A percentile compares a stretch with the other conserved stretches of the same genome.
phyloP scores from a whole-genome alignment of 2,329 filamentous ascomycete genomes.

The Fusarium succisae region DNA sequence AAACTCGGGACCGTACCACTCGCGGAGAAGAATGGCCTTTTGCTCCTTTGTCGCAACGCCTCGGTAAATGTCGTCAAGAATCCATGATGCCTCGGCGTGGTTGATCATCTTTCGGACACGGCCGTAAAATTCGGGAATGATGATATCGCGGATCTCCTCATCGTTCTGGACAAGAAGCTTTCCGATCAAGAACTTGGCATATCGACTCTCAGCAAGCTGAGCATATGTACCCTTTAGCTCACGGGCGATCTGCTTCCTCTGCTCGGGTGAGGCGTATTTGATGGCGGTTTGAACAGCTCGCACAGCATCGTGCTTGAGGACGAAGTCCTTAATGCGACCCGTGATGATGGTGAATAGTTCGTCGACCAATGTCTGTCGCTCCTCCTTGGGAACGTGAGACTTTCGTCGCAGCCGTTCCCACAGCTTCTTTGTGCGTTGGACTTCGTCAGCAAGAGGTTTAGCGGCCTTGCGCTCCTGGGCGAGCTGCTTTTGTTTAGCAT shows the following conservation, averaged over 20 bases:
- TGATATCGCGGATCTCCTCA: constrained; percentile 83
- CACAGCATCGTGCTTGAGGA: constrained; percentile 98
- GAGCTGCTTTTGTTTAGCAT: constrained; percentile 91
- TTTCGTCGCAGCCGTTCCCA: constrained; percentile 95
- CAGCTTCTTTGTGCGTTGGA: constrained; percentile 91
- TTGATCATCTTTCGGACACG: constrained; percentile 93
- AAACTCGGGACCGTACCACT: constrained; percentile 98
- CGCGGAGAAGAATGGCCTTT: constrained; percentile 83
- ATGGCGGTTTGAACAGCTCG: constrained; percentile 95
- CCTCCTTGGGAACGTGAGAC: constrained; percentile 89
- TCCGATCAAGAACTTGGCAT: constrained; percentile 96
- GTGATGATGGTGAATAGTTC: constrained; percentile 94
- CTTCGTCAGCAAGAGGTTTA: constrained; percentile 91
- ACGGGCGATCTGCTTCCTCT: constrained; percentile 84
- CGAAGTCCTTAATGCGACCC: constrained; percentile 91
- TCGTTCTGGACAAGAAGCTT: constrained; percentile 96
- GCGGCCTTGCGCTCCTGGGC: constrained; percentile 88
- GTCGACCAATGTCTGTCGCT: constrained; percentile 84
- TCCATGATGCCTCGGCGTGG: constrained; percentile 96
- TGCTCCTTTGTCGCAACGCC: constrained; percentile 86
- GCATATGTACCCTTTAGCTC: constrained; percentile 88
- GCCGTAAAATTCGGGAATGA: constrained; percentile 95
- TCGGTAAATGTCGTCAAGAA: constrained; percentile 95
- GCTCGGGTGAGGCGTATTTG: constrained; percentile 89
- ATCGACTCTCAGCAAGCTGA: constrained; percentile 89